phyloP scores from a whole-genome alignment of 768 basidiomycete genomes.

The Auricularia sp. region DNA sequence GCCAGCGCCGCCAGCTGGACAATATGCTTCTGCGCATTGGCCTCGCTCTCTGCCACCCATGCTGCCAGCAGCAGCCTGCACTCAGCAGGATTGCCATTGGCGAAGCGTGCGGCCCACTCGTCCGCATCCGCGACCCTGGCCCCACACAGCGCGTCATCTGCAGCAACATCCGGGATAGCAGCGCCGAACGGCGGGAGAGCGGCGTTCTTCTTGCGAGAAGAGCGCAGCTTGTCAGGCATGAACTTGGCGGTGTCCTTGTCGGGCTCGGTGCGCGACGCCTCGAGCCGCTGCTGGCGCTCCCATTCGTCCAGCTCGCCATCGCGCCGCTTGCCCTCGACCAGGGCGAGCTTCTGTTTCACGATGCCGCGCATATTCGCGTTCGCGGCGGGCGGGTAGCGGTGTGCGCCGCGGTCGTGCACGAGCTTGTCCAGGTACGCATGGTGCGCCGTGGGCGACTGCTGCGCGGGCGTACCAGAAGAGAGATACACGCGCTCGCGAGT shows the following conservation, averaged over 20 bases:
- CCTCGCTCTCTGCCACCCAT: slow-evolving; percentile 47
- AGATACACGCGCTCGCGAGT: too few relatives aligned
- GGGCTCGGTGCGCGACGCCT: neutral
- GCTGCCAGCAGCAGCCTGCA: slow-evolving; percentile 43
- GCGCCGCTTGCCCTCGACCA: neutral
- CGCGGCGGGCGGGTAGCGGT: neutral
- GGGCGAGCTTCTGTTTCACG: neutral
- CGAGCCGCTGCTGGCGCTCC: neutral
- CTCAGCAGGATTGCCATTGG: slow-evolving; percentile 10
- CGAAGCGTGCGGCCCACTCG: neutral
- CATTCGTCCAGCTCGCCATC: neutral
- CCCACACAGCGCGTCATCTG: neutral
- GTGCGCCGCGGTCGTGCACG: neutral
- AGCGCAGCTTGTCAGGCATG: neutral
- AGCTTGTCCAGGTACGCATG: neutral
- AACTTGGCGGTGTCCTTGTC: neutral
- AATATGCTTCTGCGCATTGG: slow-evolving; percentile 48
- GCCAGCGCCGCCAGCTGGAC: slow-evolving; percentile 43
- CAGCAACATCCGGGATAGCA: neutral
- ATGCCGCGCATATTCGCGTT: neutral
- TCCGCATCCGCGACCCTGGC: neutral
- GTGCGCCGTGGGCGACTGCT: neutral
- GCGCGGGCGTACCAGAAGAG: neutral
- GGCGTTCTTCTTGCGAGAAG: neutral
- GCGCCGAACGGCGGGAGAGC: neutral